phyloP scores from a whole-genome alignment of 371 early-diverging fungal genomes.

The Mortierella sp. region DNA sequence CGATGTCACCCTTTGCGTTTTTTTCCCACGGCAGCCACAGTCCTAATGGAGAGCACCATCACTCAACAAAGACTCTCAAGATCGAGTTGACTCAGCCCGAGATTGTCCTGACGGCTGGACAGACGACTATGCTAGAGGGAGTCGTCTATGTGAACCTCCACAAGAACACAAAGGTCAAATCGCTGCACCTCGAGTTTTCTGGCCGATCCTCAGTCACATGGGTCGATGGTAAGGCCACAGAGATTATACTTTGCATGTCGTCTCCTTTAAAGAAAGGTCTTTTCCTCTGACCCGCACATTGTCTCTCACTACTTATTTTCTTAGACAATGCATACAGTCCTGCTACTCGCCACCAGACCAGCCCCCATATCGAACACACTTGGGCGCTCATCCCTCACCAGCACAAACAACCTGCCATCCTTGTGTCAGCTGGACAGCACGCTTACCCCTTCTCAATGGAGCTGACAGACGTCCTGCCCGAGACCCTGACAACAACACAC shows the following conservation, averaged over 20 bases:
- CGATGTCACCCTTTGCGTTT: conserved; percentile 15
- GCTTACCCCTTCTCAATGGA: conserved; percentile 60
- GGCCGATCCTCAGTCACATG: conserved; percentile 54
- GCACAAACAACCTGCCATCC: conserved; percentile 35
- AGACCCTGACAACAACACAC: conserved; percentile 53
- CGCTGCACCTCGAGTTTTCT: conserved; percentile 43
- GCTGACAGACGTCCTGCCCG: conserved; percentile 55
- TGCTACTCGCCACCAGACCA: conserved; percentile 41
- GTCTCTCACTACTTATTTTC: neutral
- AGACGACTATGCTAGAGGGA: conserved; percentile 29
- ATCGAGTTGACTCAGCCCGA: conserved; percentile 37
- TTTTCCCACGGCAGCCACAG: conserved; percentile 10
- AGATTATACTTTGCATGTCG: neutral
- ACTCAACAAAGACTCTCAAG: conserved; percentile 29
- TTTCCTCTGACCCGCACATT: neutral
- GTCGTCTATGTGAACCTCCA: conserved; percentile 33
- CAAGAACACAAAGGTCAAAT: conserved; percentile 48
- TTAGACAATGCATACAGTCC: conserved; percentile 50
- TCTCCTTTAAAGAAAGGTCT: neutral
- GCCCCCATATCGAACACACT: conserved; percentile 45
- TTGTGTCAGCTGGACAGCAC: conserved; percentile 56
- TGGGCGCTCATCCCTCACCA: conserved; percentile 42
- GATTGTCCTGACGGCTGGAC: conserved; percentile 24
- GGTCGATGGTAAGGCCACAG: conserved; percentile 44
- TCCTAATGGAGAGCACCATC: conserved; percentile 2